Evolutionary conservation across 805 yeast genomes (phyloP), one percentile per base, ranked within the genome.

Genomic region (Clavispora vitiphila): DNA sequence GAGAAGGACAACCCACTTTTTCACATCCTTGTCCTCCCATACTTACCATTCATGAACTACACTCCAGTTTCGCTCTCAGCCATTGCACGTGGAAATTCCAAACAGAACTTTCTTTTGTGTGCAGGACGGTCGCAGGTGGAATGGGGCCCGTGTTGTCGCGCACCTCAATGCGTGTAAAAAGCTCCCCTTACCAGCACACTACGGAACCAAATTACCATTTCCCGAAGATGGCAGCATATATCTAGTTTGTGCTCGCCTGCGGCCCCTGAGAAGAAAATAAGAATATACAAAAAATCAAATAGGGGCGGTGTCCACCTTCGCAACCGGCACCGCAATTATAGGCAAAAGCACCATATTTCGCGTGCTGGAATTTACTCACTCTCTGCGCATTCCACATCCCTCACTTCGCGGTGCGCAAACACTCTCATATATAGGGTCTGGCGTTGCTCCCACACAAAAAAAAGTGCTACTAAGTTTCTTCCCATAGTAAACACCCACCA

Each of bases 341-440:
- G 22, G 34, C 32, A 29, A 29, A 29, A 29, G 32, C 32, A 16
- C 32, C 20, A 15, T 11, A 29, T 15, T 29, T 19, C 32, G 10
- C 20, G 40, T 38, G 35, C 49, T 49, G 44, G 12, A 10, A 39
- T 51, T 49, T 51, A 51, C 55, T 42, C 54, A 38, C 37, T 36
- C 37, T 16, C 48, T 30, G 52, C 54, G 55, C 54, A 51, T 32
- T 44, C 20, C 36, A 36, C 27, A 39, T 41, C 51, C 46, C 54
- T 42, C 20, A 29, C 47, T 37, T 42, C 55, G 49, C 53, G 44
- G 36, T 50, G 36, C 41, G 43, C 40, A 44, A 38, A 46, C 36
- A 38, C 45, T 47, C 44, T 48, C 35, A 18, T 51, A 51, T 51
- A 51, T 51, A 51, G 53, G 47, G 55, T 27, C 35, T 26, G 38